Base-by-base conservation (phyloP, 345 rosid species). In the Draba incana region DNA sequence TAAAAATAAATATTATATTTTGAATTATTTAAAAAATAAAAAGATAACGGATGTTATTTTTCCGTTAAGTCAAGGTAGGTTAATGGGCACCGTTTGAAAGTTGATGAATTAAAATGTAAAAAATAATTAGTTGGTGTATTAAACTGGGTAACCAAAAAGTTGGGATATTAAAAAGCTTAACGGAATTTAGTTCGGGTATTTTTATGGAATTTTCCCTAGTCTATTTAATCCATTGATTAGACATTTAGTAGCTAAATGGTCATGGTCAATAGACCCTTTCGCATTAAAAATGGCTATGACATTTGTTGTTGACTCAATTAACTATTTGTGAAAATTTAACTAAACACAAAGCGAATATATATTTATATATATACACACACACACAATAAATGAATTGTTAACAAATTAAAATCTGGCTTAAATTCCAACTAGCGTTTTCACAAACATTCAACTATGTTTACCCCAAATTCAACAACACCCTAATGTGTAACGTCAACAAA, bases 381-480 rank as follows among this genome's bases (percentile, higher is more conserved):
- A 1, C 23, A 11, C 53, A 65, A 72, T 57, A 49, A 67, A 67
- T 45, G 50, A 59, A 25, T 53, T 37, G 7, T 42, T 56, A 66
- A 57, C 28, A 62, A 30, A 59, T 54, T 38, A 14, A 49, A 30
- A 48, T 33, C 52, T 62, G 45, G 11, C 46, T 16, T 68, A 48
- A 64, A 62, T 27, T 67, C 48, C 1, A 44, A 43, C 20, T 59
- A 67, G 38, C 77, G 77, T 74, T 74, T 66, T 52, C 64, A 51
- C 64, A 74, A 67, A 61, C 73, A 74, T 67, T 74, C 57, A 61
- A 60, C 78, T 67, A 74, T 74, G 78, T 67, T 66, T 53, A 53
- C 69, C 52, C 78, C 51, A 67, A 53, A 61, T 74, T 74, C 15
- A 74, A 67, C 78, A 74, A 60, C 68, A 74, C 35, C 30, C 11